phyloP scores from a whole-genome alignment of 306 rosid species.

The Quercus engelmannii region DNA sequence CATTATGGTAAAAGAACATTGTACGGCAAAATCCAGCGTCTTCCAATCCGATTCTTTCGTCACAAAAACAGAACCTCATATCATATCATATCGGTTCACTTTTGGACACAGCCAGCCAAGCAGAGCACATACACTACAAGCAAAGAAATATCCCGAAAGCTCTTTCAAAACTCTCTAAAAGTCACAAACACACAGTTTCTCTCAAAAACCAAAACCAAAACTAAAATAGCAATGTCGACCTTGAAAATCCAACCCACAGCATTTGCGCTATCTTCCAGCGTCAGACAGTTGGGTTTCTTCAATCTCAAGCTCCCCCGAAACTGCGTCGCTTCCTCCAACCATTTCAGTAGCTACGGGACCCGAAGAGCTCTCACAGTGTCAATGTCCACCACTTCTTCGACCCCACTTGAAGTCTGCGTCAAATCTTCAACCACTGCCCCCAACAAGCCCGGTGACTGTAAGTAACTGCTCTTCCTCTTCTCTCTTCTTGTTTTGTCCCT shows the following conservation, averaged over 20 bases:
- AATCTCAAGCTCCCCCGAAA: conserved; percentile 27
- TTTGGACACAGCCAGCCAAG: neutral
- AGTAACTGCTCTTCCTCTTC: neutral
- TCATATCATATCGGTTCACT: neutral
- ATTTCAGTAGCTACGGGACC: conserved; percentile 3
- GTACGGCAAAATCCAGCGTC: neutral
- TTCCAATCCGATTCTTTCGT: neutral
- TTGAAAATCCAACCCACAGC: conserved; percentile 58
- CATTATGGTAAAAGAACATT: neutral
- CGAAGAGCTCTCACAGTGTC: conserved; percentile 41
- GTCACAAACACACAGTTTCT: no score
- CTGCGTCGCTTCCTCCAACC: conserved; percentile 26
- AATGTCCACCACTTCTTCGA: conserved; percentile 47
- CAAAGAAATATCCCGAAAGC: neutral
- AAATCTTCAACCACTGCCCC: conserved; percentile 69
- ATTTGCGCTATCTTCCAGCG: conserved; percentile 54
- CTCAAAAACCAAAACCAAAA: neutral
- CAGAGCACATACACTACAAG: no score
- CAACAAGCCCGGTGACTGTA: conserved; percentile 79
- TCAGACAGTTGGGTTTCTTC: conserved; percentile 32
- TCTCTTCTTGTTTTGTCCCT: neutral
- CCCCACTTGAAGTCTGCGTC: conserved; percentile 61
- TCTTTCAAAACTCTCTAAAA: neutral
- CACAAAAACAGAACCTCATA: neutral
- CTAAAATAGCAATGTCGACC: conserved; percentile 39